Evolutionary conservation across 345 rosid species (phyloP).

Genomic region (Pelargonium nanum): DNA sequence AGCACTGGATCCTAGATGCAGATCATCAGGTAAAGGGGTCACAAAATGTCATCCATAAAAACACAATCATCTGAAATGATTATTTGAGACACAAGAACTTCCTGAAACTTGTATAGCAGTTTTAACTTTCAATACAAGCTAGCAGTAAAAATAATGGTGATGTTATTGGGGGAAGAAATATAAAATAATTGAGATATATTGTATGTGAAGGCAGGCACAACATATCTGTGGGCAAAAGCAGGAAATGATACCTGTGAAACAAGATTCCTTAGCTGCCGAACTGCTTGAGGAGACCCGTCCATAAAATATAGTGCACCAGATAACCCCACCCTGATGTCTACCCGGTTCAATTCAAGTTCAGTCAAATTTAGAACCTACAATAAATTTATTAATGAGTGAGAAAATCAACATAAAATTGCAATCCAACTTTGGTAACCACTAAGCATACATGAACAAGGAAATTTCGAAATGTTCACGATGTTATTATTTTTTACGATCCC

Average conservation of each 20-base stretch:
- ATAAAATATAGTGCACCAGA: slow-evolving; percentile 84
- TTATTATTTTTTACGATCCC: neutral
- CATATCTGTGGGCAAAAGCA: slow-evolving; percentile 5
- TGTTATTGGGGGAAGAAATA: neutral
- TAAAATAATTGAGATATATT: neutral
- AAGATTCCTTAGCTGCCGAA: slow-evolving; percentile 80
- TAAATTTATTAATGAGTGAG: slow-evolving; percentile 10
- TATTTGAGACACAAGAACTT: neutral
- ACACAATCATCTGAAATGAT: neutral
- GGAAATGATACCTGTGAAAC: slow-evolving; percentile 72
- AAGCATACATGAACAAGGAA: neutral
- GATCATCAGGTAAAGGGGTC: slow-evolving; percentile 11
- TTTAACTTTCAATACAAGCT: no score
- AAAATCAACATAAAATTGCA: slow-evolving; percentile 1
- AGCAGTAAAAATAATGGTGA: neutral
- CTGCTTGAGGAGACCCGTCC: slow-evolving; percentile 98
- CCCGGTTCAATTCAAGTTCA: slow-evolving; percentile 81
- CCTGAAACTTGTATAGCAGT: neutral
- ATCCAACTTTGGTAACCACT: neutral
- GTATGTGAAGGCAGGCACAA: slow-evolving; percentile 1
- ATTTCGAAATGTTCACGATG: neutral
- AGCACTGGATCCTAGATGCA: slow-evolving; percentile 71
- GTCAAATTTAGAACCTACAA: slow-evolving; percentile 86
- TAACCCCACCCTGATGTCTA: slow-evolving; percentile 89
- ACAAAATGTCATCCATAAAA: neutral